Evolutionary conservation across 1,139 yeast species (phyloP).

Genomic region (Suhomyces anneliseae): DNA sequence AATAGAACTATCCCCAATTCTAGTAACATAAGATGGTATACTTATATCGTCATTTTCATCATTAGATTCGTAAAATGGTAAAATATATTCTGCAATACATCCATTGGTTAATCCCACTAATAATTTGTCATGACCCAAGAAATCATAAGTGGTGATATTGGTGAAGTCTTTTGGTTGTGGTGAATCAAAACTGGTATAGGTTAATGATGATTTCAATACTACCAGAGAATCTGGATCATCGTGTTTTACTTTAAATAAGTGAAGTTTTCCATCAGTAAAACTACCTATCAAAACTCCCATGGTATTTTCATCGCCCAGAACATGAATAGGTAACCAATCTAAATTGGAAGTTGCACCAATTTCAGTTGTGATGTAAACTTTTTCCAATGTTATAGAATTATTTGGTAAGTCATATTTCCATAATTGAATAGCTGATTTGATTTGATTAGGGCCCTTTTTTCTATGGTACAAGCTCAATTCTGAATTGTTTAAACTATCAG

Average conservation of each 20-base stretch:
- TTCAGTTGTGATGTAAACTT: constrained; percentile 36
- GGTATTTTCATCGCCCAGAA: constrained; percentile 19
- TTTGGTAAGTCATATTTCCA: constrained; percentile 41
- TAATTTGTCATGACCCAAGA: constrained; percentile 49
- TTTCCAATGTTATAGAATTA: constrained; percentile 25
- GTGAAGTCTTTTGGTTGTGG: background rate
- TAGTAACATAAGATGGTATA: constrained; percentile 50
- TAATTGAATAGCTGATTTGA: constrained; percentile 46
- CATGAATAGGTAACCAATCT: constrained; percentile 47
- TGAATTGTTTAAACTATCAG: constrained; percentile 25
- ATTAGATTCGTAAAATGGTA: constrained; percentile 27
- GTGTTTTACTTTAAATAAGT: constrained; percentile 46
- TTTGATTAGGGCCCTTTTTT: constrained; percentile 10
- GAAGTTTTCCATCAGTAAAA: constrained; percentile 64
- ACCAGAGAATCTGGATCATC: constrained; percentile 21
- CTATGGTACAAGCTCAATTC: constrained; percentile 35
- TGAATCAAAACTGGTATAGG: constrained; percentile 17
- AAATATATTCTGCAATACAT: constrained; percentile 59
- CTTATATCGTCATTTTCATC: constrained; percentile 12
- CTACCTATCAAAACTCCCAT: constrained; percentile 54
- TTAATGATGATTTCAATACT: constrained; percentile 28
- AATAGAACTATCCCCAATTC: constrained; percentile 53
- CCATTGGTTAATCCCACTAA: constrained; percentile 71
- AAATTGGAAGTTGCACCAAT: constrained; percentile 58
- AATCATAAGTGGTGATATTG: constrained; percentile 49